A percentile compares a stretch with the other conserved stretches of the same genome.
Conservation (phyloP, 2,329 filamentous ascomycete species). For the Sclerotinia sclerotiorum region DNA sequence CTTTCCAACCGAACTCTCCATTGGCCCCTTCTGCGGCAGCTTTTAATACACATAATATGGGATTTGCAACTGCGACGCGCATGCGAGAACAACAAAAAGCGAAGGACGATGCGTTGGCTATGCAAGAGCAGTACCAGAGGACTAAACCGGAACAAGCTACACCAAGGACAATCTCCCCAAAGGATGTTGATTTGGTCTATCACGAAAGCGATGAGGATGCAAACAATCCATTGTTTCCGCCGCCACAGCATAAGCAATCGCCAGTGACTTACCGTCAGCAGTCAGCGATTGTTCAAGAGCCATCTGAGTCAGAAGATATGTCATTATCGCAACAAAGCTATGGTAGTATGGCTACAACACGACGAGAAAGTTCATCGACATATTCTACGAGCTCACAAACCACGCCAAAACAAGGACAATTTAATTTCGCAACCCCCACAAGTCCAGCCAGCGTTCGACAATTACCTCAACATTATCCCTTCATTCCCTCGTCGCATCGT, state of each 20-base stretch:
- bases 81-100: constrained; percentile 62
- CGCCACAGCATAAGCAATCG: constrained; percentile 45
- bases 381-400: constrained; percentile 39
- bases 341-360: constrained; percentile 45
- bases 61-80: constrained; percentile 56
- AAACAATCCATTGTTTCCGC: constrained; percentile 67
- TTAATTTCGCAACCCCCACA: constrained; percentile 49
- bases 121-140: constrained; percentile 44
- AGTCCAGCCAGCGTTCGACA: constrained; percentile 34
- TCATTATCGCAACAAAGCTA: constrained; percentile 44
- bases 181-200: constrained; percentile 86
- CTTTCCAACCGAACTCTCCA: constrained; percentile 73
- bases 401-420: constrained; percentile 40
- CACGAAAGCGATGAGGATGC: constrained; percentile 70
- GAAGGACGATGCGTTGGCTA: constrained; percentile 54
- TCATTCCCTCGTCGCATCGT: constrained; percentile 34
- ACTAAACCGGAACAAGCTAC: constrained; percentile 48
- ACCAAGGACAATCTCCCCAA: constrained; percentile 89
- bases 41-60: constrained; percentile 42
- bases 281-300: constrained; percentile 35
- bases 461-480: constrained; percentile 40
- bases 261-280: constrained; percentile 43
- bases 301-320: constrained; percentile 39
- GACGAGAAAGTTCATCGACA: constrained; percentile 42
- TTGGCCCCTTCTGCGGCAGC: constrained; percentile 48